These are phyloP conservation scores for Bretschneidera sinensis DNA, from an alignment of 345 rosid genomes.

Conservation along the genomic window DNA sequence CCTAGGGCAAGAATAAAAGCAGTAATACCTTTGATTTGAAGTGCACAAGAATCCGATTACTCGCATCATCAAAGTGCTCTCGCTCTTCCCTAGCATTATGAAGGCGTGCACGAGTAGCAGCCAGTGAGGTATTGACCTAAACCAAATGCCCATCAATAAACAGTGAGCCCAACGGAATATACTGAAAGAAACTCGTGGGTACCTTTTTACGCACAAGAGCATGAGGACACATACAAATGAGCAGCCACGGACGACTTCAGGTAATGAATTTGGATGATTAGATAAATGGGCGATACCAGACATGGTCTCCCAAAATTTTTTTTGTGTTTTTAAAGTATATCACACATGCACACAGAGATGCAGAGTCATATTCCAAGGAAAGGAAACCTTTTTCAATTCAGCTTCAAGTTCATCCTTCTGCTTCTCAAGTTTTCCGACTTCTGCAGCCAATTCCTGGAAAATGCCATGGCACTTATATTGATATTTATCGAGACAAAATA, in stretches of 20 bases:
- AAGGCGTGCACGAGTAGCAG: conserved; percentile 57
- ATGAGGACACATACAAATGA: too few relatives aligned
- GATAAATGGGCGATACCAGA: too few relatives aligned
- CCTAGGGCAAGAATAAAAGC: too few relatives aligned
- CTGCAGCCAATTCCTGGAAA: conserved; percentile 60
- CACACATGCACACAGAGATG: too few relatives aligned
- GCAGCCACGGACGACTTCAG: too few relatives aligned
- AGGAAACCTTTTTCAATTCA: conserved; percentile 53
- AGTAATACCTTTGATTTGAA: conserved; percentile 73
- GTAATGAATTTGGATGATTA: too few relatives aligned
- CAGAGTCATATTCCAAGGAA: neutral
- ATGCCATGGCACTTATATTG: neutral
- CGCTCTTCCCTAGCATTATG: conserved; percentile 80
- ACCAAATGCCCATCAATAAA: conserved; percentile 7
- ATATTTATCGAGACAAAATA: neutral
- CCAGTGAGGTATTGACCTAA: conserved; percentile 62
- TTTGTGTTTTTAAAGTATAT: too few relatives aligned
- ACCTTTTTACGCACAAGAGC: too few relatives aligned
- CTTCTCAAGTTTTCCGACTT: conserved; percentile 61
- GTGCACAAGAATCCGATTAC: conserved; percentile 70
- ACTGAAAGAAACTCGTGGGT: neutral
- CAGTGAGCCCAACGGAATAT: neutral
- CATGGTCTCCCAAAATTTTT: too few relatives aligned
- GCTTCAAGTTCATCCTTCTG: conserved; percentile 72
- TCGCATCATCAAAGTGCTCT: conserved; percentile 93